Evolutionary conservation across 2,329 filamentous ascomycete genomes (phyloP).

Genomic region (Ophiostoma sp.): DNA sequence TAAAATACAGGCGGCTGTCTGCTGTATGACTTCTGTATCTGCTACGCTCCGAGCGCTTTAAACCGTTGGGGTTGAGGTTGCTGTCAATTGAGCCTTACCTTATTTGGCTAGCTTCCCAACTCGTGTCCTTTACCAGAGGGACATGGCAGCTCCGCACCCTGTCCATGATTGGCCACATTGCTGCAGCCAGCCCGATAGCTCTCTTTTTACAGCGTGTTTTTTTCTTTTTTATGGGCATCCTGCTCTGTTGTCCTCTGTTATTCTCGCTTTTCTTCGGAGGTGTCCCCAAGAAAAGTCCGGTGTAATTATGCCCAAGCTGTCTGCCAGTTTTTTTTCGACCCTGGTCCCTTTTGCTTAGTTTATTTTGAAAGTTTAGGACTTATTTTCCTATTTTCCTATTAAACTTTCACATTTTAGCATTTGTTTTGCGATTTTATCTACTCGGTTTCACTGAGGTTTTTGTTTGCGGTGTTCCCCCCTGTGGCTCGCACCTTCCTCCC

Average conservation of each 20-base stretch:
- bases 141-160: neutral
- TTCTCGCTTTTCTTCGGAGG: constrained; percentile 22
- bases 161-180: constrained; percentile 19
- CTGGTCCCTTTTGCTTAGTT: neutral
- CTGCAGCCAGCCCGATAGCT: constrained; percentile 11
- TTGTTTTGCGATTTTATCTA: constrained; percentile 15
- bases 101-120: constrained; percentile 19
- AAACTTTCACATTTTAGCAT: constrained; percentile 17
- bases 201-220: constrained; percentile 16
- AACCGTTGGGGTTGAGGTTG: constrained; percentile 23
- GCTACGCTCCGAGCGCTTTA: neutral
- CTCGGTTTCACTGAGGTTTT: neutral
- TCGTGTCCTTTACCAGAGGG: constrained; percentile 7
- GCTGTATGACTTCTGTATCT: neutral
- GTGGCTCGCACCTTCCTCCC: constrained; percentile 13
- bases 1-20: neutral
- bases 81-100: constrained; percentile 11
- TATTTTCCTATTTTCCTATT: neutral
- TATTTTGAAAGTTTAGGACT: constrained; percentile 6
- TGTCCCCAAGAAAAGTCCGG: constrained; percentile 22
- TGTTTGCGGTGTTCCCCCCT: neutral
- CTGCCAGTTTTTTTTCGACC: neutral
- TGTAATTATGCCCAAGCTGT: constrained; percentile 6
- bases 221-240: constrained; percentile 17
- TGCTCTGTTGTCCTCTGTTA: neutral